Evolutionary conservation across 805 yeast species (phyloP).

Genomic region (Zygosaccharomyces kombuchaensis): DNA sequence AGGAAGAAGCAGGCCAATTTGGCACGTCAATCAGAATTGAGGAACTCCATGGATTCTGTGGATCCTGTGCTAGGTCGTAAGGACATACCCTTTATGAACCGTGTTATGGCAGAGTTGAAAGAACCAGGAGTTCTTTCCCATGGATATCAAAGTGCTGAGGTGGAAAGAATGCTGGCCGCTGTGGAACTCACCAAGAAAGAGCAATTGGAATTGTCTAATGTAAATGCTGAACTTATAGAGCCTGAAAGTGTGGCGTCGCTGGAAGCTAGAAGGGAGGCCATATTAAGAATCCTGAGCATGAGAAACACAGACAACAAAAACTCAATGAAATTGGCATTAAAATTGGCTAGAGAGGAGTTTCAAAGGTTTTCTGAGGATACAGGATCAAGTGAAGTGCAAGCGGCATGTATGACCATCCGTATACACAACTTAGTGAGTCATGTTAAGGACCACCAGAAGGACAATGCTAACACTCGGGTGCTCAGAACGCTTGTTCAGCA

Average conservation of each 20-base stretch:
- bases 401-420: conserved; percentile 79
- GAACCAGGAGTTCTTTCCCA: conserved; percentile 63
- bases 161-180: conserved; percentile 72
- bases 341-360: conserved; percentile 73
- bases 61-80: conserved; percentile 85
- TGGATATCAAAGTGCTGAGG: conserved; percentile 57
- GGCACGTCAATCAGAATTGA: conserved; percentile 32
- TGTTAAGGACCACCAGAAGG: conserved; percentile 65
- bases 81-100: conserved; percentile 58
- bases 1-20: conserved; percentile 34
- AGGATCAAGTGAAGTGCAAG: conserved; percentile 94
- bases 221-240: conserved; percentile 22
- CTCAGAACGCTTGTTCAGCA: conserved; percentile 83
- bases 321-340: conserved; percentile 51
- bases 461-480: conserved; percentile 60
- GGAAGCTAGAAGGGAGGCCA: conserved; percentile 59
- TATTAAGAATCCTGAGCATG: conserved; percentile 67
- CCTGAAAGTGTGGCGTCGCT: conserved; percentile 37
- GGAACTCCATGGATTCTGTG: conserved; percentile 38
- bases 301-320: conserved; percentile 64
- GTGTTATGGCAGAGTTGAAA: conserved; percentile 60
- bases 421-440: conserved; percentile 77
- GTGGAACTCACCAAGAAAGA: conserved; percentile 30
- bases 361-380: conserved; percentile 84
- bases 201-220: conserved; percentile 24